Conservation (phyloP, 106 monocot species). For the Dendrobium catenatum region DNA sequence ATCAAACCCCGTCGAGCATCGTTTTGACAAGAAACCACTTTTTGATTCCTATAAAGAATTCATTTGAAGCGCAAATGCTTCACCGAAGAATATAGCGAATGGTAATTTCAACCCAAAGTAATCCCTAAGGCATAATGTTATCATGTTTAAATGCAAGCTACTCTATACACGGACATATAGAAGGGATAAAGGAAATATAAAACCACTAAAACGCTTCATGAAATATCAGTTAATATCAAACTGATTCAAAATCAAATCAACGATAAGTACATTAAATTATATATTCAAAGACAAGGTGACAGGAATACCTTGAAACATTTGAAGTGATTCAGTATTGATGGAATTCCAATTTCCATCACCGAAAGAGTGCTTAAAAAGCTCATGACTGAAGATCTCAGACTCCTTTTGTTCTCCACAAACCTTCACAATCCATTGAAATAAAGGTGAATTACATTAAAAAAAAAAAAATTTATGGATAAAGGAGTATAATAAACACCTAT, state of each 20-base stretch:
- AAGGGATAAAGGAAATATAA: neutral
- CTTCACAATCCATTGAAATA: constrained; percentile 24
- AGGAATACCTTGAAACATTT: constrained; percentile 7
- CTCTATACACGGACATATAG: neutral
- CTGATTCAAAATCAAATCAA: neutral
- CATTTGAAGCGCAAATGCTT: neutral
- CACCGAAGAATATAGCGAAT: neutral
- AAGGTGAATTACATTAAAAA: constrained; percentile 2
- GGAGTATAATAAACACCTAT: neutral
- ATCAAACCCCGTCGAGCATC: too few species aligned
- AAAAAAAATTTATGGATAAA: neutral
- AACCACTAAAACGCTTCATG: neutral
- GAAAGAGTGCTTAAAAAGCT: neutral
- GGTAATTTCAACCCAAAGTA: neutral
- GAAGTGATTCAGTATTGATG: neutral
- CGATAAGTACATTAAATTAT: neutral
- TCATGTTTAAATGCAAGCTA: neutral
- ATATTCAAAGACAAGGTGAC: neutral
- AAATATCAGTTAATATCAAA: neutral
- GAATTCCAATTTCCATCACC: constrained; percentile 7
- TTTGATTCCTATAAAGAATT: neutral
- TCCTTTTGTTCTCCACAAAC: constrained; percentile 68
- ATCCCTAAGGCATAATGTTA: neutral
- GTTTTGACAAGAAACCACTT: neutral
- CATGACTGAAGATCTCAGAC: constrained; percentile 27